Evolutionary conservation across 306 rosid species (phyloP).

Genomic region (Astragalus membranaceus): DNA sequence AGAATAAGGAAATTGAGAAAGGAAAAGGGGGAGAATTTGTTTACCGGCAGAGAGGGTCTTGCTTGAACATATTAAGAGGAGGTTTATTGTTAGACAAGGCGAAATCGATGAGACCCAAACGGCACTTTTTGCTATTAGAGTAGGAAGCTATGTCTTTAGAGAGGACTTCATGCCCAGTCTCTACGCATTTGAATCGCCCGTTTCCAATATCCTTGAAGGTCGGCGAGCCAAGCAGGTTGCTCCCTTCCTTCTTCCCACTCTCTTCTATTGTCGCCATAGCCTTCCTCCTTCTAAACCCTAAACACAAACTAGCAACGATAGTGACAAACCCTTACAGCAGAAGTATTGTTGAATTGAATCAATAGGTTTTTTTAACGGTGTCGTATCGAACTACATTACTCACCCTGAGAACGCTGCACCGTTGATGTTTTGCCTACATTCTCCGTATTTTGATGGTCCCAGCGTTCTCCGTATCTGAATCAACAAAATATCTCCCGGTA

Average conservation of each 20-base stretch:
- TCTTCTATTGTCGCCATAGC: conserved; percentile 41
- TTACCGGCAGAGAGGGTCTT: conserved; percentile 75
- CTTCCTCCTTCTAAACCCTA: neutral
- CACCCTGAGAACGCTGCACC: no score
- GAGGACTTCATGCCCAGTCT: conserved; percentile 81
- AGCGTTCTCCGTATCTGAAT: no score
- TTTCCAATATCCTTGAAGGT: conserved; percentile 57
- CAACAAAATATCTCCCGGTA: no score
- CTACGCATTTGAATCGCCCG: conserved; percentile 73
- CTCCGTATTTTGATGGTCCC: no score
- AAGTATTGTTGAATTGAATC: neutral
- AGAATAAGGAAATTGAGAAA: no score
- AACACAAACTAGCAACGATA: neutral
- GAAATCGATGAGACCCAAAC: conserved; percentile 74
- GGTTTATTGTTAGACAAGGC: conserved; percentile 52
- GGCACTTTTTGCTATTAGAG: conserved; percentile 77
- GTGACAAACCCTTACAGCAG: neutral
- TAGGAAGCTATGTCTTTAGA: conserved; percentile 56
- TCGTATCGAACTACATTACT: no score
- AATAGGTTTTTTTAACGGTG: neutral
- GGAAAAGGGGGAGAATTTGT: neutral
- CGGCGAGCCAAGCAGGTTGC: conserved; percentile 63
- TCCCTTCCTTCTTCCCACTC: conserved; percentile 52
- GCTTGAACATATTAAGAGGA: conserved; percentile 80
- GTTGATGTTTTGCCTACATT: no score